Evolutionary conservation across 139 green algal species (phyloP), one percentile per base, ranked within the genome.

Genomic region (Pseudopediastrum boryanum): DNA sequence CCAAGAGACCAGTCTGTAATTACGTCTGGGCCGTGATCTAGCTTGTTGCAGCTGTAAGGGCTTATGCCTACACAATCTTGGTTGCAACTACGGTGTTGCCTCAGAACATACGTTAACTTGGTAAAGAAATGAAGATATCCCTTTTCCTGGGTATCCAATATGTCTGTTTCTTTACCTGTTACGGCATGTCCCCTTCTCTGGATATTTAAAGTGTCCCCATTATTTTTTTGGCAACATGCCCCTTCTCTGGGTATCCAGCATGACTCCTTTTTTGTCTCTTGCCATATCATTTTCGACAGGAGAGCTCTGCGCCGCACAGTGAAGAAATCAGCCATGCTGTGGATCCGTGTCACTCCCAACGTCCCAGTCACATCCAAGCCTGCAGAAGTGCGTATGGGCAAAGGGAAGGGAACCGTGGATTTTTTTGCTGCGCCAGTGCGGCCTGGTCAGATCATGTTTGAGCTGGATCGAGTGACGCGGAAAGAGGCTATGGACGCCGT

Each of bases 351-450:
- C 8, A 69, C 69, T 1, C 83, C 85, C 8, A 85, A 81, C 25
- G 79, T 92, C 31, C 88, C 88, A 25, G 85, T 90, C 19, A 90
- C 85, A 6, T 64, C 63, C 51, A 92, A 92, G 75, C 83, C 88
- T 9, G 33, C 81, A 44, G 76, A 82, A 65, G 76, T 82, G 39
- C 88, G 88, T 50, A 92, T 92, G 88, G 88, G 88, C 43, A 92
- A 92, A 73, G 88, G 88, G 23, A 92, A 92, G 77, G 88, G 88
- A 23, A 63, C 81, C 0, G 78, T 90, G 8, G 84, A 85, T 12
- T 90, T 83, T 64, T 92, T 87, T 71, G 83, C 82, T 25, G 82
- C 77, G 7, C 52, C 78, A 7, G 83, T 92, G 35, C 54, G 85
- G 36, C 78, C 87, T n/a, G 83, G 85, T 9, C 82, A 84, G 65